phyloP scores from a whole-genome alignment of 805 yeast species.

The Saturnispora hagleri region DNA sequence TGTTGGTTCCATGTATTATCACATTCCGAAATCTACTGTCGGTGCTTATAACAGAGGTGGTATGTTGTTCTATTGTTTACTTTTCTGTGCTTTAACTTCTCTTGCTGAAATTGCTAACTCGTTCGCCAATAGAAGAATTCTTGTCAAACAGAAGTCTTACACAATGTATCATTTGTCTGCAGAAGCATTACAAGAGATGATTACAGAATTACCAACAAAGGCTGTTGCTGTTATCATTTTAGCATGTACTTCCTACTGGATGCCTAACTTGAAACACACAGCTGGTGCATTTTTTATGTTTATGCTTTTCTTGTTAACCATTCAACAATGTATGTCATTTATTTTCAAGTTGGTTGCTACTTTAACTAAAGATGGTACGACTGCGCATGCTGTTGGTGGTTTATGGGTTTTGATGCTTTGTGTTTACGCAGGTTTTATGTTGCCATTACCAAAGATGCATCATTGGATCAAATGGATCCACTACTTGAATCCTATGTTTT shows the following conservation, averaged over 20 bases:
- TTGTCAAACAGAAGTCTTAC: conserved; percentile 54
- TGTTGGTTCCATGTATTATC: conserved; percentile 52
- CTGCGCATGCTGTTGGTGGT: conserved; percentile 50
- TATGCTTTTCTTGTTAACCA: conserved; percentile 31
- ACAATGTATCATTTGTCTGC: conserved; percentile 58
- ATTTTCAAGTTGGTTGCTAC: conserved; percentile 47
- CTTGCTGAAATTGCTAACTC: conserved; percentile 54
- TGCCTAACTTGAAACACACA: conserved; percentile 40
- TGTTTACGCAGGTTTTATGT: conserved; percentile 46
- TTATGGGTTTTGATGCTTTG: conserved; percentile 46
- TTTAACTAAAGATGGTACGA: conserved; percentile 41
- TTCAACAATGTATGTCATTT: conserved; percentile 44
- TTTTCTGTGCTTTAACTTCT: conserved; percentile 54
- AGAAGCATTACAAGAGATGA: conserved; percentile 51
- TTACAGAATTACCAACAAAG: conserved; percentile 53
- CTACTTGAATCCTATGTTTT: conserved; percentile 39
- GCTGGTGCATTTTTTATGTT: conserved; percentile 50
- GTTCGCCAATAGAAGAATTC: conserved; percentile 51
- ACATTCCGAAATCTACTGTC: conserved; percentile 39
- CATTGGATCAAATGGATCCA: conserved; percentile 54
- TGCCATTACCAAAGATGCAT: conserved; percentile 35
- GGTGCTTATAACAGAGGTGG: conserved; percentile 59
- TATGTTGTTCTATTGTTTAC: conserved; percentile 48
- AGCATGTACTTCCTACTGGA: conserved; percentile 40
- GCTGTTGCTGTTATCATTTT: conserved; percentile 41